Evolutionary conservation across 305 asterid species (phyloP), one percentile per base, ranked within the genome.

Genomic region (Fraxinus angustifolia): DNA sequence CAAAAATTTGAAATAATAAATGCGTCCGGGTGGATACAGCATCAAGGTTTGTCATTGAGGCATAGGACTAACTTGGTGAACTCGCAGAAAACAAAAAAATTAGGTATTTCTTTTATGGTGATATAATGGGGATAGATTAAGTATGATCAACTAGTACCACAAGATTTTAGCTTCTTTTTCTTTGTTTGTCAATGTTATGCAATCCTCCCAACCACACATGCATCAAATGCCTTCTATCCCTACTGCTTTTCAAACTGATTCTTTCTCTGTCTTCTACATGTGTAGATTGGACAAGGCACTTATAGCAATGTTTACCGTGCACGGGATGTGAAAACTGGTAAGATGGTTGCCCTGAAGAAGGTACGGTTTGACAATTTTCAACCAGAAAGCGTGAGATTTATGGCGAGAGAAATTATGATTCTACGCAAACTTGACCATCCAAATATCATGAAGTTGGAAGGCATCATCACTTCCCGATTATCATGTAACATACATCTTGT

Each of bases 261-360:
- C 3, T 11, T 58, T 38, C 36, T 53, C 4, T 78, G 26, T 75
- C 12, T 84, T 34, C 28, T 80, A 68, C 60, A 19, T 71, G 68
- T 76, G 80, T 77, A 95, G 99, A 92, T 95, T 84, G 99, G 99
- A 82, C 97, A 93, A 91, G 99, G 99, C 56, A 95, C 99, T 19
- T 95, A 95, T 87, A 95, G 99, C 88, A 89, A 86, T 33, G 99
- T 95, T 17, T 95, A 95, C 82, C 93, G 95, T 0, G 99, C 98
- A 3, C 98, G 95, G 2, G 86, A 93, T 80, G 58, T 91, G 26
- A 90, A 89, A 80, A 93, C 88, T 1, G 94, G 97, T 48, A 90
- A 84, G 73, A 91, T 91, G 78, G 93, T 93, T 3, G 98, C 98
- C 34, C 86, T 93, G 76, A 95, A 95, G 90, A 95, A 92, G 91